Evolutionary conservation across 192 early-diverging fungal species (phyloP), one percentile per base, ranked within the genome.

Genomic region (Bifiguratus adelaidae): DNA sequence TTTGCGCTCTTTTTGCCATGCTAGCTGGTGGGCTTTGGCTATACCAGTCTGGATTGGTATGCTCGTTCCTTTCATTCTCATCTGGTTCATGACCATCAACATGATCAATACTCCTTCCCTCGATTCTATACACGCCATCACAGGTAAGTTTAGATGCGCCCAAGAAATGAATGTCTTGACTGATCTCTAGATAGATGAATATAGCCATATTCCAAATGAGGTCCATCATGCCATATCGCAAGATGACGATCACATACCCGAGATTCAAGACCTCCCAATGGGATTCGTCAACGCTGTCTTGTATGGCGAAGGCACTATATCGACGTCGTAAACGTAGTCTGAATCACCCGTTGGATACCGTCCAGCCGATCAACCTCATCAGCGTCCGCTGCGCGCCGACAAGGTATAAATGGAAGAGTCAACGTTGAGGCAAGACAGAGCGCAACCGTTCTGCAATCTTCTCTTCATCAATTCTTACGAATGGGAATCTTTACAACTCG

Each of bases 31-130:
- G 89, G 83, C 86, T 7, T 58, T 89, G 28, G 82, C 78, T 2
- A 53, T 92, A 35, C 92, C 92, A 6, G 70, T 87, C 3, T 91
- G 82, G 78, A 55, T 83, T 26, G 63, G 86, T 50, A 78, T 80
- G 0, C 65, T 82, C 7, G 73, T 92, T 1, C 77, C 77, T 13
- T 90, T 88, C 46, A 80, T 82, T 15, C 76, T 78, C 35, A 44
- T 83, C 13, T 76, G 83, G 43, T 90, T 83, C 58, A 76, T 85
- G 47, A 81, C 80, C 15, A 71, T 77, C 24, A 91, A 86, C 56
- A 62, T 95, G 49, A 76, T 78, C 46, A 82, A 82, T 45, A 92
- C 92, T 3, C 72, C 77, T 2, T 65, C 80, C 18, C 73, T 92
- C 16, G 74, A 80, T 60, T 85, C 85, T 0, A 70, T 80, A 30